Evolutionary conservation across 2,329 filamentous ascomycete genomes (phyloP).

Genomic region (Aureobasidium subglaciale): DNA sequence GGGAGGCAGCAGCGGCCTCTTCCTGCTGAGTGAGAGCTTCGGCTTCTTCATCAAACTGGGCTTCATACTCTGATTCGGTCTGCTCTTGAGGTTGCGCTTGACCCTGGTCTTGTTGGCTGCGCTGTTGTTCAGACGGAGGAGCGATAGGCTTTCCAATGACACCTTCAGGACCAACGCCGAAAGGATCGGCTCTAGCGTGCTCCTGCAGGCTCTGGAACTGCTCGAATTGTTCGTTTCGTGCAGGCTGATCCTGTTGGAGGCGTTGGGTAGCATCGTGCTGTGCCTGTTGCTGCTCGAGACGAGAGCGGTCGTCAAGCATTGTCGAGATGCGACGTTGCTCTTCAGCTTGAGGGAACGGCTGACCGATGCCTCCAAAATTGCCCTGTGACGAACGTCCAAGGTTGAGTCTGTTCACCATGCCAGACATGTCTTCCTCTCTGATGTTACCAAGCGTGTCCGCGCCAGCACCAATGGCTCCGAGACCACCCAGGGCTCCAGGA

Average conservation of each 20-base stretch:
- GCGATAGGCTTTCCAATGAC: slow-evolving; percentile 28
- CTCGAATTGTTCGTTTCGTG: slow-evolving; percentile 59
- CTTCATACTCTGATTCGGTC: slow-evolving; percentile 9
- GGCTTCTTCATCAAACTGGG: slow-evolving; percentile 21
- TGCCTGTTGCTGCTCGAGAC: slow-evolving; percentile 55
- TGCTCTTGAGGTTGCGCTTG: slow-evolving; percentile 1
- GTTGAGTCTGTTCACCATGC: slow-evolving; percentile 59
- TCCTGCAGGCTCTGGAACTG: slow-evolving; percentile 75
- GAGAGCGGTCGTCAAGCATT: slow-evolving; percentile 55
- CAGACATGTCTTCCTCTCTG: slow-evolving; percentile 65
- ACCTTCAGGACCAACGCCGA: slow-evolving; percentile 25
- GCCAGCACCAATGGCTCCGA: slow-evolving; percentile 40
- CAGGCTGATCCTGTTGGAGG: slow-evolving; percentile 41
- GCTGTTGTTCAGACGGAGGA: slow-evolving; percentile 14
- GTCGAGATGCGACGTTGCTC: slow-evolving; percentile 48
- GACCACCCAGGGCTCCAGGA: slow-evolving; percentile 26
- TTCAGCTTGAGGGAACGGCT: slow-evolving; percentile 38
- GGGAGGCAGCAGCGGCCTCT: slow-evolving; percentile 9
- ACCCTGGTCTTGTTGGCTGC: slow-evolving; percentile 22
- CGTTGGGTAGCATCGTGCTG: slow-evolving; percentile 43
- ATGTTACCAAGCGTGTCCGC: slow-evolving; percentile 39
- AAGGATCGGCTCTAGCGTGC: slow-evolving; percentile 19
- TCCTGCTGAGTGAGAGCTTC: slow-evolving; percentile 23
- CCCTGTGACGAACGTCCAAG: slow-evolving; percentile 42
- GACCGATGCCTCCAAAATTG: slow-evolving; percentile 40